Percentiles rank a stretch among this genome's conserved stretches.
phyloP scores from a whole-genome alignment of 106 monocot genomes.

The Acorus calamus region DNA sequence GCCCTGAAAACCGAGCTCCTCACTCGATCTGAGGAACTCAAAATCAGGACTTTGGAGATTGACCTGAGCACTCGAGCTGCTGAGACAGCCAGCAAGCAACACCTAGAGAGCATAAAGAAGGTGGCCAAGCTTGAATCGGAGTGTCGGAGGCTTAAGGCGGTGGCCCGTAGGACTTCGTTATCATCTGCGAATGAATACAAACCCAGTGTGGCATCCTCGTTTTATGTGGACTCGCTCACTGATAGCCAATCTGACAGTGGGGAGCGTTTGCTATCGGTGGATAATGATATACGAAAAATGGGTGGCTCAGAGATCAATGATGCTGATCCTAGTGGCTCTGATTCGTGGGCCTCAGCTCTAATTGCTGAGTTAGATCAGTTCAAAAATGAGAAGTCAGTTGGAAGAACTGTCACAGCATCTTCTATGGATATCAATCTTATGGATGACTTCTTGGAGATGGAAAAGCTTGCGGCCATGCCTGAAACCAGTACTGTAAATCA shows the following conservation, averaged over 20 bases:
- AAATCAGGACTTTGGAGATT: slow-evolving; percentile 39
- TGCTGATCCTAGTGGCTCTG: slow-evolving; percentile 24
- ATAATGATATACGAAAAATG: slow-evolving; percentile 10
- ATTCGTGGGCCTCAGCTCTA: slow-evolving; percentile 66
- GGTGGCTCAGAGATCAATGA: too few species aligned
- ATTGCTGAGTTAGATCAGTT: slow-evolving; percentile 75
- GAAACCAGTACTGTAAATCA: slow-evolving; percentile 10
- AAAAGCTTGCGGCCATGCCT: slow-evolving; percentile 47
- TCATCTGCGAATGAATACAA: slow-evolving; percentile 21
- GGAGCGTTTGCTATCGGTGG: slow-evolving; percentile 13
- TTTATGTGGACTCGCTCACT: slow-evolving; percentile 37
- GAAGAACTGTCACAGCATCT: slow-evolving; percentile 12
- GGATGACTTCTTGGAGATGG: slow-evolving; percentile 98
- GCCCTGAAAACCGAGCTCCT: slow-evolving; percentile 41
- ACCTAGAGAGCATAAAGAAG: slow-evolving; percentile 76
- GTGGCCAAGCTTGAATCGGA: slow-evolving; percentile 74
- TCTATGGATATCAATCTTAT: slow-evolving; percentile 58
- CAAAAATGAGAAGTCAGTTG: slow-evolving; percentile 28
- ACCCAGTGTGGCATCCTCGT: slow-evolving; percentile 6
- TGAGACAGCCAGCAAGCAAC: slow-evolving; percentile 73
- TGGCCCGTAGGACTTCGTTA: slow-evolving; percentile 19
- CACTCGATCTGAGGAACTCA: slow-evolving; percentile 33
- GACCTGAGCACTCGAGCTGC: slow-evolving; percentile 66
- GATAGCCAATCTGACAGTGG: slow-evolving; percentile 59
- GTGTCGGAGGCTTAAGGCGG: slow-evolving; percentile 40